These are phyloP conservation scores for Blastosporella zonata DNA, from an alignment of 1,284 basidiomycete genomes.

Conservation along the genomic window DNA sequence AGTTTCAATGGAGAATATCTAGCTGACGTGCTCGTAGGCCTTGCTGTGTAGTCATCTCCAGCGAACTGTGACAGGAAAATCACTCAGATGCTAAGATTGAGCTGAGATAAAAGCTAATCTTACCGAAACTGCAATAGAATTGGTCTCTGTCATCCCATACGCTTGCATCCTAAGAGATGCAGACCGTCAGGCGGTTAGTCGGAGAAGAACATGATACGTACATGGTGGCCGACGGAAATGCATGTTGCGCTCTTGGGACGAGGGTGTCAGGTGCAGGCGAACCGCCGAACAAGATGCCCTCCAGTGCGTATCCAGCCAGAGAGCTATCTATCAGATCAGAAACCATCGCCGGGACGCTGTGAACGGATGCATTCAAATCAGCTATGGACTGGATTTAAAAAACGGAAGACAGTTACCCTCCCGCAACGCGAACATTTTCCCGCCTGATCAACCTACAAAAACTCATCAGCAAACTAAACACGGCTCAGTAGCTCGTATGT, in stretches of 20 bases:
- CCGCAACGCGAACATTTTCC: slow-evolving; percentile 47
- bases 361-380: neutral
- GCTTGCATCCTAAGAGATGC: slow-evolving; percentile 45
- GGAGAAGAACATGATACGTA: slow-evolving; percentile 22
- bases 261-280: slow-evolving; percentile 48
- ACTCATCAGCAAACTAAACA: neutral
- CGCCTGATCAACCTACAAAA: slow-evolving; percentile 39
- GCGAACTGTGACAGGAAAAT: slow-evolving; percentile 32
- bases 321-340: slow-evolving; percentile 50
- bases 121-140: slow-evolving; percentile 46
- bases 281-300: slow-evolving; percentile 55
- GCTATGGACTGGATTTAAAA: neutral
- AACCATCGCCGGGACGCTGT: slow-evolving; percentile 60
- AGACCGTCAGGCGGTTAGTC: slow-evolving; percentile 4
- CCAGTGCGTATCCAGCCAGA: slow-evolving; percentile 39
- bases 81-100: neutral
- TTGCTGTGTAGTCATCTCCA: slow-evolving; percentile 51
- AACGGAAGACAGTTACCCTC: slow-evolving; percentile 28
- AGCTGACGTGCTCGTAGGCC: slow-evolving; percentile 52
- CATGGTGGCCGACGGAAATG: slow-evolving; percentile 46
- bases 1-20: neutral
- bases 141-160: slow-evolving; percentile 64
- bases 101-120: slow-evolving; percentile 1
- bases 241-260: slow-evolving; percentile 37
- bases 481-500: neutral